phyloP scores from a whole-genome alignment of 1,284 basidiomycete genomes.

The Melampsora abietis-canadensis region DNA sequence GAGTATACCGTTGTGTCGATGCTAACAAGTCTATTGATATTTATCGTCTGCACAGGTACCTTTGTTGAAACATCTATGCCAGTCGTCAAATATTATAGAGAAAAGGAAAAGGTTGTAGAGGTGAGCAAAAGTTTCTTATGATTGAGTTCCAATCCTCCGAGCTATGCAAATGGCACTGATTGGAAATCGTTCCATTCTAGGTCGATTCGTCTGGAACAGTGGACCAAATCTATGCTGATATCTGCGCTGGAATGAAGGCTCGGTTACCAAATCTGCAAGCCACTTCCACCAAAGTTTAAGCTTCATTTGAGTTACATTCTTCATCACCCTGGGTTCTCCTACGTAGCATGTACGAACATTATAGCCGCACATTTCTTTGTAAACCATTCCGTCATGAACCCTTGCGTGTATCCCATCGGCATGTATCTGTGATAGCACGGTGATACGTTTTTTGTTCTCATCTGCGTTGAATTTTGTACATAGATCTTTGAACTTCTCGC shows the following conservation, averaged over 20 bases:
- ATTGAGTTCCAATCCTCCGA: neutral
- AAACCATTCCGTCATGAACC: no score
- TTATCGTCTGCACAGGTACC: conserved; percentile 61
- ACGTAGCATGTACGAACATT: no score
- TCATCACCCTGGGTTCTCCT: no score
- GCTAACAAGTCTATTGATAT: neutral
- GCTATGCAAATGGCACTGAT: neutral
- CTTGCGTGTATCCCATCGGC: no score
- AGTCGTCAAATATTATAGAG: conserved; percentile 80
- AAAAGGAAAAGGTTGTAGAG: conserved; percentile 70
- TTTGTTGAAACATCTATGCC: conserved; percentile 91
- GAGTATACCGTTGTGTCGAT: neutral
- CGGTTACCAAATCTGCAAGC: conserved; percentile 7
- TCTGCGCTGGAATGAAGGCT: conserved; percentile 10
- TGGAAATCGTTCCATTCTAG: neutral
- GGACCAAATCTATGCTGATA: conserved; percentile 24
- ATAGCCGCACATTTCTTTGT: no score
- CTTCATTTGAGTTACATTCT: no score
- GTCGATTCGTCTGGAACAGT: conserved; percentile 27
- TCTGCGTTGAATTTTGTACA: no score
- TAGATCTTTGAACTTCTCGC: no score
- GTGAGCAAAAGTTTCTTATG: conserved; percentile 55
- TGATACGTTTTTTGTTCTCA: no score
- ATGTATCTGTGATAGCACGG: no score
- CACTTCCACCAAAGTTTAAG: neutral